Evolutionary conservation across 2,329 filamentous ascomycete genomes (phyloP).

Genomic region (Phoma sp.): DNA sequence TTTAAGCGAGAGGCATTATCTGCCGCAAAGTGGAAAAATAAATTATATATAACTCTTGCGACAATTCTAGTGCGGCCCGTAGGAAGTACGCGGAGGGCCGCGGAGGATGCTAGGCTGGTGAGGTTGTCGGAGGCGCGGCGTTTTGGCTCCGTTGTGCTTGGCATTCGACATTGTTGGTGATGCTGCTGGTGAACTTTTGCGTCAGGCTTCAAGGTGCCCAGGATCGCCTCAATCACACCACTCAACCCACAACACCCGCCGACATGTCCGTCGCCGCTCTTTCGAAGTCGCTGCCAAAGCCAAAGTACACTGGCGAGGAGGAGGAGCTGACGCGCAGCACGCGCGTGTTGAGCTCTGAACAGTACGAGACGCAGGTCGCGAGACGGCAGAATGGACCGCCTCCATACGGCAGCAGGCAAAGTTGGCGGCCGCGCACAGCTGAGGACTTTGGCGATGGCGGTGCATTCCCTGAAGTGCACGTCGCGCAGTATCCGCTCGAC

Average conservation of each 20-base stretch:
- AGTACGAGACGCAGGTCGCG: conserved; percentile 83
- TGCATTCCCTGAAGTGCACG: conserved; percentile 89
- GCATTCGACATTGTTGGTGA: background rate
- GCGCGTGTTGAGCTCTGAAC: conserved; percentile 77
- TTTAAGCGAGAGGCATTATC: no score
- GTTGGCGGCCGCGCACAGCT: conserved; percentile 86
- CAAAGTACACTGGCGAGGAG: conserved; percentile 88
- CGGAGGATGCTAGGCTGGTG: background rate
- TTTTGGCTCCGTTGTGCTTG: background rate
- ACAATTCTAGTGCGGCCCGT: no score
- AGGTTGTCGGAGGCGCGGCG: conserved; percentile 2
- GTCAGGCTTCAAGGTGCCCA: conserved; percentile 1
- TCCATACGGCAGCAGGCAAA: conserved; percentile 81
- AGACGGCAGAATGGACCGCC: conserved; percentile 78
- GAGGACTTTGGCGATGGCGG: conserved; percentile 97
- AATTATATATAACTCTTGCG: no score
- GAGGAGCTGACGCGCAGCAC: conserved; percentile 83
- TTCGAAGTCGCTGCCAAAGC: conserved; percentile 81
- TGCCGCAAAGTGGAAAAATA: no score
- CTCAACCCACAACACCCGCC: conserved; percentile 14
- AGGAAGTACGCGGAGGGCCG: no score
- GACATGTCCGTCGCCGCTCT: conserved; percentile 63
- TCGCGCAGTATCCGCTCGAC: conserved; percentile 93
- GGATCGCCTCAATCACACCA: conserved; percentile 4
- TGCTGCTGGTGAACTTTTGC: conserved; percentile 13